Conservation (phyloP, 2,329 filamentous ascomycete species). For the Gnomoniopsis sp. region DNA sequence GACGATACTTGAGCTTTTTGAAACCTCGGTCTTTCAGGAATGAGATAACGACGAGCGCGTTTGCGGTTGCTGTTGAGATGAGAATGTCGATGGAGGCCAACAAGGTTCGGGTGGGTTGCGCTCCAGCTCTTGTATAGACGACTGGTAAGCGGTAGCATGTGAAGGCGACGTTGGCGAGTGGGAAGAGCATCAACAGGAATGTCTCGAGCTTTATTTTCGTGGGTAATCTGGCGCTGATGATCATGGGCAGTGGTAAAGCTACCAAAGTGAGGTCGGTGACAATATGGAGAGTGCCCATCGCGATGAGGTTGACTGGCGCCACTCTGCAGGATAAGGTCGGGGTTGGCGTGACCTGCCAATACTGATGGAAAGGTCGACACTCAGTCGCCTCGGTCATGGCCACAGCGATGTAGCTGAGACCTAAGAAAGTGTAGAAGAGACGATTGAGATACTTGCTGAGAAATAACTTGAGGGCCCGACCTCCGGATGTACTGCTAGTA, state of each 20-base stretch:
- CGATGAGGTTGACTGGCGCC: background rate
- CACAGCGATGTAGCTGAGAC: background rate
- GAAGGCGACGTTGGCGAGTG: background rate
- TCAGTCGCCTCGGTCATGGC: slow-evolving; percentile 73
- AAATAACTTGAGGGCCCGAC: background rate
- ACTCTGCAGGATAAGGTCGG: background rate
- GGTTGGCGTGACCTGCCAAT: background rate
- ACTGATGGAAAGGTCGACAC: slow-evolving; percentile 68
- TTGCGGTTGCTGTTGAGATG: background rate
- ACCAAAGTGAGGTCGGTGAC: background rate
- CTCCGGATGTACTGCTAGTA: background rate
- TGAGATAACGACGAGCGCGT: background rate
- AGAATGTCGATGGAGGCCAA: background rate
- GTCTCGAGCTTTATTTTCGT: background rate
- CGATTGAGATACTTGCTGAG: background rate
- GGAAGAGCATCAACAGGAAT: background rate
- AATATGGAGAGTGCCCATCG: background rate
- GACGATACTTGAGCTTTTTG: background rate
- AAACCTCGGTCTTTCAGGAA: background rate
- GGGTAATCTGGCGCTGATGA: background rate
- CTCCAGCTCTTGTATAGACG: background rate
- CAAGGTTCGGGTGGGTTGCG: background rate
- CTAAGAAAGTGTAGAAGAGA: background rate
- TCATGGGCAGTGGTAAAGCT: background rate
- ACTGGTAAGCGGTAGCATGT: background rate